These are phyloP conservation scores for Ceratocystis harringtonii DNA, from an alignment of 2,329 filamentous ascomycete species.

Conservation along the genomic window DNA sequence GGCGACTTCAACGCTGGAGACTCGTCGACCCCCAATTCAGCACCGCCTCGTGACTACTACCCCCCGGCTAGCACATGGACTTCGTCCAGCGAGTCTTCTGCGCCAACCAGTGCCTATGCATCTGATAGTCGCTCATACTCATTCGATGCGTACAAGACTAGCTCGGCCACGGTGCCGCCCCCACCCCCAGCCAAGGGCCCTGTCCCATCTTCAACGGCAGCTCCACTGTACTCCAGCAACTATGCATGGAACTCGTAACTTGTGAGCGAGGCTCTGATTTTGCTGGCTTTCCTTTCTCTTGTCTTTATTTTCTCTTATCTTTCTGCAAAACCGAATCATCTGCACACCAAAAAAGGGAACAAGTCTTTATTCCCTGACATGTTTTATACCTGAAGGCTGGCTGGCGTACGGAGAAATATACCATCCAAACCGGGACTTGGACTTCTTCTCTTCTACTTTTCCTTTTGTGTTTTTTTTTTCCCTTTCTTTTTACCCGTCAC, in stretches of 20 bases:
- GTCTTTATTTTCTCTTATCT: conserved; percentile 11
- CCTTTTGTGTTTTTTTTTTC: conserved; percentile 8
- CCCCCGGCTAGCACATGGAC: conserved; percentile 38
- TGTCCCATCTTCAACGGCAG: conserved; percentile 8
- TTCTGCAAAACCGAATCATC: not conserved
- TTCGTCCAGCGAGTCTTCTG: conserved; percentile 9
- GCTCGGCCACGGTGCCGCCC: conserved; percentile 23
- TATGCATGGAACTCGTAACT: conserved; percentile 43
- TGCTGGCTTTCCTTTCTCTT: not conserved
- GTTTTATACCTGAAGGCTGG: conserved; percentile 7
- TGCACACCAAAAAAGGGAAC: conserved; percentile 3
- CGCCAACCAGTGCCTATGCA: conserved; percentile 11
- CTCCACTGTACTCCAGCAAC: conserved; percentile 32
- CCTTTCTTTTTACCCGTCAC: conserved; percentile 1
- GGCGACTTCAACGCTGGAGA: conserved; percentile 20
- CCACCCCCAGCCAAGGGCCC: conserved; percentile 24
- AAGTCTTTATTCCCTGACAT: conserved; percentile 10
- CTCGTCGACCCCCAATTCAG: conserved; percentile 21
- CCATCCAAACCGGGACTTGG: conserved; percentile 3
- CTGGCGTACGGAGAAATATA: conserved; percentile 7
- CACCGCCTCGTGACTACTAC: conserved; percentile 36
- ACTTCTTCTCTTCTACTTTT: conserved; percentile 17
- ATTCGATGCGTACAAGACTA: conserved; percentile 35
- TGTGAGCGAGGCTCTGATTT: not conserved
- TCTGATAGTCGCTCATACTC: conserved; percentile 30